phyloP scores from a whole-genome alignment of 2,329 filamentous ascomycete genomes.

The Didymella pinodella region DNA sequence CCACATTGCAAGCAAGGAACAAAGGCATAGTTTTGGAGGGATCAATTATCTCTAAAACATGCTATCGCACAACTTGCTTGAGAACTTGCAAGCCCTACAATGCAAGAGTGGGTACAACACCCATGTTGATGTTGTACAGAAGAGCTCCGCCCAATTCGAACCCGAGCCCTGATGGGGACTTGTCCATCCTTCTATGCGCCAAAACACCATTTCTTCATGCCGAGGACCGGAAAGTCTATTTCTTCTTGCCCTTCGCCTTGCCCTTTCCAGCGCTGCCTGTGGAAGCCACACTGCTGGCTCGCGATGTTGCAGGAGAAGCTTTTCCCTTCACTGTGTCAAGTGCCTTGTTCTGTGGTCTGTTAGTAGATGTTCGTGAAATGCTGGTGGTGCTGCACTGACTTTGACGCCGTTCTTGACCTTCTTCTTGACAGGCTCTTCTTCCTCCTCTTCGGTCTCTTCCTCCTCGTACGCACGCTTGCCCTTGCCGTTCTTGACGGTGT shows the following conservation, averaged over 20 bases:
- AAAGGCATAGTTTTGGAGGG: background rate
- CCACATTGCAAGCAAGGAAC: conserved; percentile 2
- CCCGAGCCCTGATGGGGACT: background rate
- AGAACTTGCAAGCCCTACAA: background rate
- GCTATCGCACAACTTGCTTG: conserved; percentile 1
- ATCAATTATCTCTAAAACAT: conserved; percentile 1
- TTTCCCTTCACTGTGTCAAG: conserved; percentile 84
- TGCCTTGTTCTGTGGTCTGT: conserved; percentile 78
- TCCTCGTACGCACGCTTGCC: conserved; percentile 79
- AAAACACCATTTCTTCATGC: conserved; percentile 25
- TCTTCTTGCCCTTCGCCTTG: conserved; percentile 62
- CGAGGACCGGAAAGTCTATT: conserved; percentile 29
- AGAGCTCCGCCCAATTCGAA: background rate
- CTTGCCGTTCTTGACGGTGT: conserved; percentile 66
- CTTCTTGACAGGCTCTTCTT: conserved; percentile 86
- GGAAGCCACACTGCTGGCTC: conserved; percentile 88
- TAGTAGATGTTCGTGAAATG: conserved; percentile 15
- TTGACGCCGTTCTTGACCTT: conserved; percentile 90
- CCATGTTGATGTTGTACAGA: conserved; percentile 14
- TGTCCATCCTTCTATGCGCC: conserved; percentile 16
- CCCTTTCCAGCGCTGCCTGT: conserved; percentile 65
- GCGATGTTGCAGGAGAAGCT: conserved; percentile 78
- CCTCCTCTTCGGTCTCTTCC: conserved; percentile 82
- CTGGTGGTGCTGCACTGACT: conserved; percentile 61
- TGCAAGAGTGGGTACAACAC: conserved; percentile 2